Evolutionary conservation across 2,329 filamentous ascomycete species (phyloP).

Genomic region (Lasiodiplodia theobromae): DNA sequence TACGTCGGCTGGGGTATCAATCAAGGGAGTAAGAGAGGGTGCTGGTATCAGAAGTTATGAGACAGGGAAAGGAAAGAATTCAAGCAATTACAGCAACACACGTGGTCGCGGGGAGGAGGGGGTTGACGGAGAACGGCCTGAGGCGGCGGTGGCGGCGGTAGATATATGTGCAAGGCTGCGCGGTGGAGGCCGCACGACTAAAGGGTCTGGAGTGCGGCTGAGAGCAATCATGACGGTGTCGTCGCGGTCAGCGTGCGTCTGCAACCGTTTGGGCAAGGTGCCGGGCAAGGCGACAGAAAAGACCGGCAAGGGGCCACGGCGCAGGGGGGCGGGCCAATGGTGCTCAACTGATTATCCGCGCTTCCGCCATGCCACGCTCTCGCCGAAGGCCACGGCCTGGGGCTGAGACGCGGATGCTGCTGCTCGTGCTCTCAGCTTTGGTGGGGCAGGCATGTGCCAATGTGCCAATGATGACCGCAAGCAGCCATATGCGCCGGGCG

Average conservation of each 20-base stretch:
- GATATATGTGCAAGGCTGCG: slow-evolving; percentile 1
- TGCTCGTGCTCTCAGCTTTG: not conserved
- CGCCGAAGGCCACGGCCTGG: slow-evolving; percentile 6
- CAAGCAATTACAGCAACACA: slow-evolving; percentile 24
- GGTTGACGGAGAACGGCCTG: not conserved
- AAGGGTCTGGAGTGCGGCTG: slow-evolving; percentile 5
- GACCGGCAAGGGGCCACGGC: slow-evolving; percentile 7
- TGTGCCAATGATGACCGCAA: not conserved
- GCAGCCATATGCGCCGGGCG: slow-evolving; percentile 9
- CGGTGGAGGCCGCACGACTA: slow-evolving; percentile 6
- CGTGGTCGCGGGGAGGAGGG: slow-evolving; percentile 17
- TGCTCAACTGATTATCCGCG: slow-evolving; percentile 4
- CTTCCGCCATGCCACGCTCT: not conserved
- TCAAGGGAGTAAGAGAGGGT: not conserved
- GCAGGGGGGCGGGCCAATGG: slow-evolving; percentile 18
- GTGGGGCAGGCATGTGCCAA: not conserved
- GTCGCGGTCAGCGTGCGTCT: slow-evolving; percentile 8
- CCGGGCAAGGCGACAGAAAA: slow-evolving; percentile 3
- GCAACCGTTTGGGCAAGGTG: not conserved
- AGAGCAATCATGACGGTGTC: slow-evolving; percentile 6
- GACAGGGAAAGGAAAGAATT: slow-evolving; percentile 1
- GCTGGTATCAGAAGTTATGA: not conserved
- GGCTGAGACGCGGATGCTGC: slow-evolving; percentile 4
- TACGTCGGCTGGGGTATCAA: slow-evolving; percentile 12
- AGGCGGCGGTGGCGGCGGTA: not conserved